Evolutionary conservation across 345 rosid species (phyloP).

Genomic region (Eucalyptus microcorys): DNA sequence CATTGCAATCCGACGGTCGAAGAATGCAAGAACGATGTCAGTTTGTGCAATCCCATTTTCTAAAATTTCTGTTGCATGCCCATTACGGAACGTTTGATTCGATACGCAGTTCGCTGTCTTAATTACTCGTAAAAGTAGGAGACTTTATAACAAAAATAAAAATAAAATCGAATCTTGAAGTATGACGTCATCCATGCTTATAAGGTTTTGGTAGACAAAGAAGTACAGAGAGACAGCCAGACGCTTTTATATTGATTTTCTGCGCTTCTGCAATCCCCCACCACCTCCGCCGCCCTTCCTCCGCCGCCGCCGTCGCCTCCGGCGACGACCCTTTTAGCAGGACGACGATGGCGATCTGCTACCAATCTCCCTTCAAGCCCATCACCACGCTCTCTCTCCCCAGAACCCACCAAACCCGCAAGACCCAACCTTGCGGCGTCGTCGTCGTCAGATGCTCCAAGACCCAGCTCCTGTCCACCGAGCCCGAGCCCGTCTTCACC

Average conservation of each 20-base stretch:
- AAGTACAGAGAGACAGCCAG: background rate
- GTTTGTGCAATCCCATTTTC: background rate
- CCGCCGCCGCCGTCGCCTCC: background rate
- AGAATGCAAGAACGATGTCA: background rate
- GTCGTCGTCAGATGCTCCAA: background rate
- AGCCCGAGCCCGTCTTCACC: constrained; percentile 61
- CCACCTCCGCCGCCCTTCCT: background rate
- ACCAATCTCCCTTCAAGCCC: constrained; percentile 32
- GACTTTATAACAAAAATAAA: background rate
- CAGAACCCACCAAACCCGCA: background rate
- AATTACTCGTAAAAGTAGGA: background rate
- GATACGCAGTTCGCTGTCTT: background rate
- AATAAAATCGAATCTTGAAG: background rate
- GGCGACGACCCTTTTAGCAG: background rate
- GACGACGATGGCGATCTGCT: constrained; percentile 24
- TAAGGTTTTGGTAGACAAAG: background rate
- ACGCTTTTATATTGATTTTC: background rate
- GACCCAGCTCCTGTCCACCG: constrained; percentile 2
- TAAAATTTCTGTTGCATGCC: background rate
- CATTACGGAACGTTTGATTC: background rate
- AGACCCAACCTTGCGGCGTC: background rate
- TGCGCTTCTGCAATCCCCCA: background rate
- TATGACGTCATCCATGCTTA: background rate
- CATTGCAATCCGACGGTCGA: background rate
- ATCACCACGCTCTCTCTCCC: background rate